A percentile compares a stretch with the other conserved stretches of the same genome.
These are phyloP conservation scores for Leucogyrophana mollusca DNA, from an alignment of 768 basidiomycete species.

Conservation along the genomic window DNA sequence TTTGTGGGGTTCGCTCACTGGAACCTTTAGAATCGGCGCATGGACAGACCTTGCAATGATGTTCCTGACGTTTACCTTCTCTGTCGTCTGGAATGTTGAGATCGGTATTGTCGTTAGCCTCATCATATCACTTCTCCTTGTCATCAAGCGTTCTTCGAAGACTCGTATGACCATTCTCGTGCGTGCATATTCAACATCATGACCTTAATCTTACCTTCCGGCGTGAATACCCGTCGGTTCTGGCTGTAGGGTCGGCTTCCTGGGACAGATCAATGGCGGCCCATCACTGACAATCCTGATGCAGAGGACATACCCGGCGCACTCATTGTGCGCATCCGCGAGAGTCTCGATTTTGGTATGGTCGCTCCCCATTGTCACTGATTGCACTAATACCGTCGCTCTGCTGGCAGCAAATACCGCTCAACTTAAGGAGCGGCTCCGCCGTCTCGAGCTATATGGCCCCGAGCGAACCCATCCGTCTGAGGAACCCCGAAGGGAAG, in stretches of 20 bases:
- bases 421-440: conserved; percentile 58
- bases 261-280: conserved; percentile 86
- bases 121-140: conserved; percentile 83
- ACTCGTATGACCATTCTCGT: conserved; percentile 91
- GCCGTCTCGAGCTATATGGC: conserved; percentile 89
- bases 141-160: conserved; percentile 86
- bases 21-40: conserved; percentile 73
- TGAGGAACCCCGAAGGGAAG: conserved; percentile 75
- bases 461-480: conserved; percentile 79
- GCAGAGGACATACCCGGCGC: conserved; percentile 80
- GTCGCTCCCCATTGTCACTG: conserved; percentile 23
- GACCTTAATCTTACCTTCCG: background rate
- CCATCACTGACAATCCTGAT: conserved; percentile 84
- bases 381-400: background rate
- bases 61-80: conserved; percentile 83
- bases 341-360: conserved; percentile 88
- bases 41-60: conserved; percentile 89
- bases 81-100: conserved; percentile 89
- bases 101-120: conserved; percentile 89
- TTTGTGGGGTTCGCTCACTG: background rate
- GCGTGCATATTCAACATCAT: conserved; percentile 19
- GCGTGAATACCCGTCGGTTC: background rate
- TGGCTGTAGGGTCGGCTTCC: conserved; percentile 73
- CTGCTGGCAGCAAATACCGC: conserved; percentile 1
- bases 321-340: conserved; percentile 85